Percentiles rank a stretch among this genome's conserved stretches.
These are phyloP conservation scores for Aureoboletus auriporus DNA, from an alignment of 768 basidiomycete genomes.

Conservation along the genomic window DNA sequence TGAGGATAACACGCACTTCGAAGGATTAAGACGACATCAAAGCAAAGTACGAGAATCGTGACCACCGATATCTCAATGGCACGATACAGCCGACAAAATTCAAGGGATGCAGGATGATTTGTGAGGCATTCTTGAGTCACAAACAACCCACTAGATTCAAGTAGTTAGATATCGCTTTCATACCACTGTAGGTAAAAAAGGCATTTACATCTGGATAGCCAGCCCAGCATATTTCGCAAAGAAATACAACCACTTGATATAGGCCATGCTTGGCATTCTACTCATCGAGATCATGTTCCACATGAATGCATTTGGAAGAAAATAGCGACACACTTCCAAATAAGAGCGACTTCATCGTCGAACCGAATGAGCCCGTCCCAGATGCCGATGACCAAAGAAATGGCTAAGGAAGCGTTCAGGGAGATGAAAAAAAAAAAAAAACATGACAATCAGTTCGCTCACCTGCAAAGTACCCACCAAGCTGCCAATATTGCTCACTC, in stretches of 20 bases:
- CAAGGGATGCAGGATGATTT: neutral
- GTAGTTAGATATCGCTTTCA: neutral
- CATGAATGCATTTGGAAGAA: neutral
- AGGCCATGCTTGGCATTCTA: slow-evolving; percentile 15
- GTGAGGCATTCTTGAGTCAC: slow-evolving; percentile 1
- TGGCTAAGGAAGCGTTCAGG: neutral
- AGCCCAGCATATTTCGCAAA: slow-evolving; percentile 20
- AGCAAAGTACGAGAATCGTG: slow-evolving; percentile 10
- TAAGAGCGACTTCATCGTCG: slow-evolving; percentile 16
- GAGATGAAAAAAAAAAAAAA: too few species aligned
- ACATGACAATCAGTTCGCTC: too few species aligned
- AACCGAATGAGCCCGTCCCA: slow-evolving; percentile 20
- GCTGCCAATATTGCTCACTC: too few species aligned
- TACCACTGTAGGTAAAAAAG: neutral
- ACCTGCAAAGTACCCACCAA: too few species aligned
- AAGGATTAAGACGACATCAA: slow-evolving; percentile 19
- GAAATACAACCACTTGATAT: slow-evolving; percentile 26
- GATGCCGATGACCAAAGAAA: slow-evolving; percentile 4
- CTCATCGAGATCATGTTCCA: neutral
- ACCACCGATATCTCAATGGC: slow-evolving; percentile 10
- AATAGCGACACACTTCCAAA: slow-evolving; percentile 20
- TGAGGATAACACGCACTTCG: slow-evolving; percentile 15
- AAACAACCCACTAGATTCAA: slow-evolving; percentile 4
- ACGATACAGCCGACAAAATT: slow-evolving; percentile 12
- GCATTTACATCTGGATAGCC: slow-evolving; percentile 13